Evolutionary conservation across 2,329 filamentous ascomycete species (phyloP), one percentile per base, ranked within the genome.

Genomic region (Aspergillus sp.): DNA sequence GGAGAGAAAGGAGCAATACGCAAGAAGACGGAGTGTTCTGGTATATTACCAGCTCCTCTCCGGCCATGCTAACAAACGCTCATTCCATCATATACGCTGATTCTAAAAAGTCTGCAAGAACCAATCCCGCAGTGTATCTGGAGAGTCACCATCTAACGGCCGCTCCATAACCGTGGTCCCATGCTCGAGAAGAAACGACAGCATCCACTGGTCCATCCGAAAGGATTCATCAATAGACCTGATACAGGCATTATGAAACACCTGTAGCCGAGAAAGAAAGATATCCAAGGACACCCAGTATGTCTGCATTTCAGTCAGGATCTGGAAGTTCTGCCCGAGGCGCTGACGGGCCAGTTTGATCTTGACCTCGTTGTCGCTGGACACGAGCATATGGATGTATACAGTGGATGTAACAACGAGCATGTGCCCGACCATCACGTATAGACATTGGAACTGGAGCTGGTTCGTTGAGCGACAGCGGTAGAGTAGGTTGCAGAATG

Each of bases 341-440:
- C 73, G 68, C 9, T 55, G 58, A 30, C 71, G 71, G 2, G 78
- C 74, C 4, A 66, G 62, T 0, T 61, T 55, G 7, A 79, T 73
- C 47, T 78, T 49, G 9, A 5, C 69, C 4, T 56, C 59, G 18
- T 77, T 71, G 18, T 74, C 68, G 48, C 68, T 68, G 55, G 80
- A 80, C 0, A 81, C 71, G 1, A 81, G 67, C 0, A 69, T 80
- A 55, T 81, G 78, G 12, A 81, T 71, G 48, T 80, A 74, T 0
- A 81, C 71, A 0, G 79, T 79, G 0, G 78, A 81, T 0, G 78
- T 72, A 26, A 81, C 76, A 9, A 80, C 75, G 5, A 79, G 67
- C 34, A 80, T 76, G 62, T 81, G 78, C 0, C 76, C 78, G 1
- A 80, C 75, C 68, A 79, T 76, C 9, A 69, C 73, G 57, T 80